These are phyloP conservation scores for Fusarium continuum DNA, from an alignment of 2,329 filamentous ascomycete species.

Conservation along the genomic window DNA sequence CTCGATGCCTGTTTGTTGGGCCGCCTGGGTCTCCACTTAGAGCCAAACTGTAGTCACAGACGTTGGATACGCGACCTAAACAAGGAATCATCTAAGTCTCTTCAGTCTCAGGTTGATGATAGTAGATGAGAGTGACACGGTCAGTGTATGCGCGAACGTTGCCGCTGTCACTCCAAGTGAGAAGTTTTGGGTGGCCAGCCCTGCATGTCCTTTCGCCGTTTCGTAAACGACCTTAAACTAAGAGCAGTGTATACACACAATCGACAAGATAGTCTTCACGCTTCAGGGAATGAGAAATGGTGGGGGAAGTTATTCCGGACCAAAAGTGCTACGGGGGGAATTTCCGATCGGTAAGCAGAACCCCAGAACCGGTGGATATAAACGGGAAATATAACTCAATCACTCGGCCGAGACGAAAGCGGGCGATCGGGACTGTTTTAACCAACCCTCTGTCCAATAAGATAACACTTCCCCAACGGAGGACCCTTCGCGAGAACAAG, in stretches of 20 bases:
- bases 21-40: no score
- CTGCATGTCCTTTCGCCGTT: not conserved
- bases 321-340: no score
- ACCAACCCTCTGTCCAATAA: slow-evolving; percentile 11
- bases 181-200: not conserved
- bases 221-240: not conserved
- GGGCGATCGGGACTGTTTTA: not conserved
- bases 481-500: slow-evolving; percentile 10
- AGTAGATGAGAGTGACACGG: not conserved
- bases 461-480: not conserved
- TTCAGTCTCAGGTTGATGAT: not conserved
- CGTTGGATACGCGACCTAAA: not conserved
- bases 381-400: slow-evolving; percentile 14
- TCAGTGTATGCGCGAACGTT: not conserved
- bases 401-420: slow-evolving; percentile 29
- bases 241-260: no score
- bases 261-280: not conserved
- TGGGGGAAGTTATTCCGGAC: not conserved
- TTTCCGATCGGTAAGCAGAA: no score
- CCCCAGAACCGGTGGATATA: slow-evolving; percentile 17
- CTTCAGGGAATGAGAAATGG: not conserved
- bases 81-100: not conserved
- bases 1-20: no score
- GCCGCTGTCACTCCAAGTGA: not conserved
- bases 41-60: no score